These are phyloP conservation scores for Stagonosporopsis cucurbitacearum DNA, from an alignment of 2,329 filamentous ascomycete genomes.

Conservation along the genomic window DNA sequence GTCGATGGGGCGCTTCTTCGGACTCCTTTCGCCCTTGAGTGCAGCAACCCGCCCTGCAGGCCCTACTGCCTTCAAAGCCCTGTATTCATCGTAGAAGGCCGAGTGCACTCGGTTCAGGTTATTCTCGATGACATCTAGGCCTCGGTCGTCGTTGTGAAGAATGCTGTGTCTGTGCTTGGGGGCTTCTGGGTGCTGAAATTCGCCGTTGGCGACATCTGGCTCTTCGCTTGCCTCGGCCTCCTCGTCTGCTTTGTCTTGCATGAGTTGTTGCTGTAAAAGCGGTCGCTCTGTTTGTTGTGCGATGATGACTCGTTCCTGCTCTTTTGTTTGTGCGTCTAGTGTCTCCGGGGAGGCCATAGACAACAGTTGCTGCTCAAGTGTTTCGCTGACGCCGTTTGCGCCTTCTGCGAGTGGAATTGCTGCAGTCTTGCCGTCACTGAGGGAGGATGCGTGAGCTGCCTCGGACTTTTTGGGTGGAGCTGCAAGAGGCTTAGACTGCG, in stretches of 20 bases:
- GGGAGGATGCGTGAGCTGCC: constrained; percentile 22
- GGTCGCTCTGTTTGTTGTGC: constrained; percentile 90
- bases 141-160: constrained; percentile 85
- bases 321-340: constrained; percentile 77
- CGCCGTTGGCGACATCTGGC: constrained; percentile 49
- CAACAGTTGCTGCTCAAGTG: constrained; percentile 77
- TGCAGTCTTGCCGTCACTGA: constrained; percentile 33
- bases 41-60: constrained; percentile 57
- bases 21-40: constrained; percentile 58
- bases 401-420: constrained; percentile 24
- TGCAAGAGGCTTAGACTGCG: constrained; percentile 31
- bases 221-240: constrained; percentile 57
- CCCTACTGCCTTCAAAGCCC: constrained; percentile 57
- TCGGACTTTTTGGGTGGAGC: constrained; percentile 28
- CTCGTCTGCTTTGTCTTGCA: constrained; percentile 85
- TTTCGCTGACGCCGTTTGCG: constrained; percentile 58
- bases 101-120: constrained; percentile 78
- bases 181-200: constrained; percentile 39
- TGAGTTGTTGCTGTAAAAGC: constrained; percentile 87
- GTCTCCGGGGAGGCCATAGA: constrained; percentile 76
- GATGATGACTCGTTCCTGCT: constrained; percentile 86
- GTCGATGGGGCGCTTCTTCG: constrained; percentile 57
- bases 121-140: constrained; percentile 77
- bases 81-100: constrained; percentile 84
- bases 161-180: constrained; percentile 71